These are phyloP conservation scores for Ceriops tagal DNA, from an alignment of 345 rosid genomes.

Conservation along the genomic window DNA sequence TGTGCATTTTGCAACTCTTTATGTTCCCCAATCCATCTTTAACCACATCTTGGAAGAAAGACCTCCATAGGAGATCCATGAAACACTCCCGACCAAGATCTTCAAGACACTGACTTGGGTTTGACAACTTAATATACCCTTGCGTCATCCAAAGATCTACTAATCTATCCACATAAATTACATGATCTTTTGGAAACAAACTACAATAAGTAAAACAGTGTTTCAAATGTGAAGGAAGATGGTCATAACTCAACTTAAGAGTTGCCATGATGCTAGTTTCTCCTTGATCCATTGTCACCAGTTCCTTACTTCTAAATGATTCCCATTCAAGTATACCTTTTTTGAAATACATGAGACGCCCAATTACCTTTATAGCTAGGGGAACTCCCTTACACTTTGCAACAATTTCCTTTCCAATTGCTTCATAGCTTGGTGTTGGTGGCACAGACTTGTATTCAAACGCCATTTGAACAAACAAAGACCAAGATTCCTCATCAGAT, in stretches of 20 bases:
- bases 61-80: too few relatives aligned
- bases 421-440: too few relatives aligned
- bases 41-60: background rate
- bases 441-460: too few relatives aligned
- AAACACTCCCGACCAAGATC: too few relatives aligned
- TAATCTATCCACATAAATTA: background rate
- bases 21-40: background rate
- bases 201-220: constrained; percentile 31
- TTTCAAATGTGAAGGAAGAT: constrained; percentile 27
- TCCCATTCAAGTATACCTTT: constrained; percentile 17
- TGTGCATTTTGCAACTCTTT: constrained; percentile 15
- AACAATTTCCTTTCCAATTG: constrained; percentile 13
- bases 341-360: constrained; percentile 9
- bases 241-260: background rate
- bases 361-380: constrained; percentile 13
- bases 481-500: background rate
- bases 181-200: constrained; percentile 21
- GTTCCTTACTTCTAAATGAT: background rate
- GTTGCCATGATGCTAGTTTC: too few relatives aligned
- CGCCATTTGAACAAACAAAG: too few relatives aligned
- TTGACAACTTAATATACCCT: too few relatives aligned
- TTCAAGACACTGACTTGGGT: too few relatives aligned
- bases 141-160: constrained; percentile 18
- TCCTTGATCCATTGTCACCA: too few relatives aligned
- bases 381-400: background rate